Percentiles rank a stretch among this genome's conserved stretches.
Conservation (phyloP, 495 filamentous ascomycete species). For the Aeminium ludgeri region DNA sequence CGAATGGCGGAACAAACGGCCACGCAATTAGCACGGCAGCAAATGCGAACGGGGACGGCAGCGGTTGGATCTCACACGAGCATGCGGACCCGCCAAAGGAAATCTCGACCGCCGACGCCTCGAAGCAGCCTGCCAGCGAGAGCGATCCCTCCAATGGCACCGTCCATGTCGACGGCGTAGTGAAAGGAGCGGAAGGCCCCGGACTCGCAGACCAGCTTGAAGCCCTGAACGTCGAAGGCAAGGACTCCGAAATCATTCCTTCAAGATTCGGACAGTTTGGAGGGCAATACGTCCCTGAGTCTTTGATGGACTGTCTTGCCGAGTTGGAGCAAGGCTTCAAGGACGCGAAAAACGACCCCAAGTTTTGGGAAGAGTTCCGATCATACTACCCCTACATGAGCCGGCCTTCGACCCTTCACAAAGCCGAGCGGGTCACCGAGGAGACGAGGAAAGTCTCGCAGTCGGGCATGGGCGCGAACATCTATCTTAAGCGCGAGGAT, state of each 20-base stretch:
- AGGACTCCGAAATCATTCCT: conserved; percentile 41
- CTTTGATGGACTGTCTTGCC: conserved; percentile 87
- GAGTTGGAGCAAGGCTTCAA: conserved; percentile 90
- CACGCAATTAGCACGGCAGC: conserved; percentile 36
- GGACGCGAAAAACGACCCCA: conserved; percentile 61
- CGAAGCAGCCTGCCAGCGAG: conserved; percentile 11
- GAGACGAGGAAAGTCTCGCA: conserved; percentile 23
- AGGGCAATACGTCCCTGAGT: conserved; percentile 97
- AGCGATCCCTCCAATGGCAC: conserved; percentile 14
- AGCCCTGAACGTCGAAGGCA: conserved; percentile 41
- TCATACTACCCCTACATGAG: conserved; percentile 98
- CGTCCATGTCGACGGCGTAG: conserved; percentile 43
- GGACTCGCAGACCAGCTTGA: conserved; percentile 57
- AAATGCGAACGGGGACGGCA: conserved; percentile 29
- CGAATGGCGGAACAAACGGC: conserved; percentile 11
- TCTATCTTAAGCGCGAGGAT: conserved; percentile 92
- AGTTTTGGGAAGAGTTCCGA: conserved; percentile 94
- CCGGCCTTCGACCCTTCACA: conserved; percentile 76
- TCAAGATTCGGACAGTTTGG: conserved; percentile 92
- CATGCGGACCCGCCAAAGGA: conserved; percentile 10
- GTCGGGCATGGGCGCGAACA: conserved; percentile 65
- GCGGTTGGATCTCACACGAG: conserved; percentile 13
- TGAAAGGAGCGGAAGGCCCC: conserved; percentile 45
- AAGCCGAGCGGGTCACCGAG: conserved; percentile 73
- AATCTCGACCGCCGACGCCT: conserved; percentile 14